Percentiles rank a stretch among this genome's conserved stretches.
phyloP scores from a whole-genome alignment of 2,329 filamentous ascomycete genomes.

The Colletotrichum chlorophyti region DNA sequence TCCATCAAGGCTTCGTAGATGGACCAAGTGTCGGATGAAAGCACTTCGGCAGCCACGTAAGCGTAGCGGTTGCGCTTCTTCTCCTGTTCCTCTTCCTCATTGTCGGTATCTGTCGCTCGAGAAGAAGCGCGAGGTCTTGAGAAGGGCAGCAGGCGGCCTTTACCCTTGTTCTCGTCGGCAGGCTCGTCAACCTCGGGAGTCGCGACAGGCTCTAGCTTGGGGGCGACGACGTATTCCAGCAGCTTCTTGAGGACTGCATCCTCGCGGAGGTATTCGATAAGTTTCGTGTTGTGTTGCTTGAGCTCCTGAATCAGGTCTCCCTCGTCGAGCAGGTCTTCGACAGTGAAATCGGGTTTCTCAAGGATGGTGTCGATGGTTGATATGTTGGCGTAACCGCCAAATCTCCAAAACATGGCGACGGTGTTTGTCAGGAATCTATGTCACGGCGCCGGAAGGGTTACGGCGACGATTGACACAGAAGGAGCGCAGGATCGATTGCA shows the following conservation, averaged over 20 bases:
- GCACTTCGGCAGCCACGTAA: slow-evolving; percentile 89
- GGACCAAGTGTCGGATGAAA: slow-evolving; percentile 96
- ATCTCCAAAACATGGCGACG: slow-evolving; percentile 97
- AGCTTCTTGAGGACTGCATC: slow-evolving; percentile 84
- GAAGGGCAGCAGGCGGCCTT: slow-evolving; percentile 52
- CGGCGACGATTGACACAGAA: slow-evolving; percentile 21
- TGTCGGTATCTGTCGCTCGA: slow-evolving; percentile 53
- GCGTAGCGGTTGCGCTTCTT: slow-evolving; percentile 94
- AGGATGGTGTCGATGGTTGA: slow-evolving; percentile 96
- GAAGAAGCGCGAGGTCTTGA: slow-evolving; percentile 62
- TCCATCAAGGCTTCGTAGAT: slow-evolving; percentile 93
- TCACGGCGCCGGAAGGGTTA: slow-evolving; percentile 34
- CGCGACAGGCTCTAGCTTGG: slow-evolving; percentile 67
- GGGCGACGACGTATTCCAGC: slow-evolving; percentile 89
- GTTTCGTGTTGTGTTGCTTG: slow-evolving; percentile 96
- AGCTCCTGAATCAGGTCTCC: slow-evolving; percentile 96
- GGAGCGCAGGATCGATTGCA: neutral
- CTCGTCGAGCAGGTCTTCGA: slow-evolving; percentile 96
- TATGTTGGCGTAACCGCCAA: slow-evolving; percentile 97
- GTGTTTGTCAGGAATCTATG: slow-evolving; percentile 30
- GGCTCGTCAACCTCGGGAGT: slow-evolving; percentile 58
- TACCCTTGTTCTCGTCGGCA: slow-evolving; percentile 52
- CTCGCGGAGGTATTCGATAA: slow-evolving; percentile 93
- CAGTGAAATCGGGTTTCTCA: slow-evolving; percentile 93
- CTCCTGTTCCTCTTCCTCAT: slow-evolving; percentile 78